Evolutionary conservation across 345 rosid genomes (phyloP).

Genomic region (Gossypium arboreum): DNA sequence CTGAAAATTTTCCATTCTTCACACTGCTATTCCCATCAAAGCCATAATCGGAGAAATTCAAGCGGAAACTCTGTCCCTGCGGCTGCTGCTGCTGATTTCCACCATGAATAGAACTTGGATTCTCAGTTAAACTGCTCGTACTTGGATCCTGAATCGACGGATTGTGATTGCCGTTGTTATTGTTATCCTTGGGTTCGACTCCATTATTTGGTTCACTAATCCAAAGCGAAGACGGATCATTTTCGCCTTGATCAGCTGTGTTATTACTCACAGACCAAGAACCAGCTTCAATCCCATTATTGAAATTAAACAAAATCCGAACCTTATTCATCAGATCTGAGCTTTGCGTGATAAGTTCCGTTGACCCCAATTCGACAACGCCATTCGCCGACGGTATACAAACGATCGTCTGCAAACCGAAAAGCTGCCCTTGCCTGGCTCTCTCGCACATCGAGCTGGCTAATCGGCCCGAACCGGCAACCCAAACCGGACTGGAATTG

Average conservation of each 20-base stretch:
- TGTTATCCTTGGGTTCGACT: constrained; percentile 40
- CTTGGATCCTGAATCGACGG: constrained; percentile 33
- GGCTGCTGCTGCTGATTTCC: constrained; percentile 29
- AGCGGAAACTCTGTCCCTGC: constrained; percentile 33
- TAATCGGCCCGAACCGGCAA: constrained; percentile 57
- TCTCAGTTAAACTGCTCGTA: constrained; percentile 47
- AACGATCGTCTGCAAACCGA: constrained; percentile 74
- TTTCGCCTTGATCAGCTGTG: constrained; percentile 73
- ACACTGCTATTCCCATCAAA: constrained; percentile 34
- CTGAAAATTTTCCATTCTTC: constrained; percentile 46
- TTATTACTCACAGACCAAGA: constrained; percentile 45
- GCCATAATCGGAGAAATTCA: constrained; percentile 67
- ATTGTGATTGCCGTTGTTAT: constrained; percentile 18
- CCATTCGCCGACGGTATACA: constrained; percentile 73
- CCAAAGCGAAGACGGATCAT: constrained; percentile 71
- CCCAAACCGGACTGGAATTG: constrained; percentile 58
- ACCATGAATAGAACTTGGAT: constrained; percentile 25
- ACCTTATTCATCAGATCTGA: constrained; percentile 78
- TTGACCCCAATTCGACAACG: constrained; percentile 85
- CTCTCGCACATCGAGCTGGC: constrained; percentile 62
- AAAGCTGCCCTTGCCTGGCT: constrained; percentile 67
- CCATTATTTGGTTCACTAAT: constrained; percentile 54
- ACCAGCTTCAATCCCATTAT: constrained; percentile 45
- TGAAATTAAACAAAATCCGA: constrained; percentile 56
- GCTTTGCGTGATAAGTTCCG: constrained; percentile 61